These are phyloP conservation scores for Claviceps sp. DNA, from an alignment of 2,329 filamentous ascomycete species.

Conservation along the genomic window DNA sequence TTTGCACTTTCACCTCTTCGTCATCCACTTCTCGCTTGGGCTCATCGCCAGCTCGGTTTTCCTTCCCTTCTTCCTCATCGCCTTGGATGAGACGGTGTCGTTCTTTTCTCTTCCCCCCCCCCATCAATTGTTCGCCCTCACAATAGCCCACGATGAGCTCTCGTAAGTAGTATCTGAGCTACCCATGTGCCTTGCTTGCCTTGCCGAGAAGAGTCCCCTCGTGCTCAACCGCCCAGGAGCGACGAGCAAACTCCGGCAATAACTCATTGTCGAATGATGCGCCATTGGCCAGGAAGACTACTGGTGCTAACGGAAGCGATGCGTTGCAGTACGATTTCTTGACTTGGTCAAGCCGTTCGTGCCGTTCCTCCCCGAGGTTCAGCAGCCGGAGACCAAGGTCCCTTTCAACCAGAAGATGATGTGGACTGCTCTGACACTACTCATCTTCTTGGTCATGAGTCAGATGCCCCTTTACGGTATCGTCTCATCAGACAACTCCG, in stretches of 20 bases:
- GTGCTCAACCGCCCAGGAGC: background rate
- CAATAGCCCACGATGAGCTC: conserved; percentile 39
- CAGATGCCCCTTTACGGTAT: conserved; percentile 99
- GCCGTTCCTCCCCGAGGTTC: conserved; percentile 98
- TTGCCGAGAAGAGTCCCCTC: background rate
- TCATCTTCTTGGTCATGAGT: conserved; percentile 99
- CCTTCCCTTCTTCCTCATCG: conserved; percentile 18
- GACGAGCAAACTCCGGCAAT: conserved; percentile 3
- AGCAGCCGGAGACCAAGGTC: conserved; percentile 94
- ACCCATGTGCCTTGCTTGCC: background rate
- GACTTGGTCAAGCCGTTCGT: conserved; percentile 99
- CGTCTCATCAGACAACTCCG: conserved; percentile 95
- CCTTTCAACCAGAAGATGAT: conserved; percentile 98
- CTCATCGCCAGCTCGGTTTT: conserved; percentile 24
- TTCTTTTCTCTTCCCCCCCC: conserved; percentile 16
- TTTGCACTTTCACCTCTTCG: conserved; percentile 15
- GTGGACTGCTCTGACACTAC: conserved; percentile 86
- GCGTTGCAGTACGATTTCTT: conserved; percentile 77
- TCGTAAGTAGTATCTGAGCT: conserved; percentile 29
- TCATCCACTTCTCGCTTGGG: conserved; percentile 18
- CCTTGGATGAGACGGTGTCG: conserved; percentile 28
- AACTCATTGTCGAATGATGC: conserved; percentile 5
- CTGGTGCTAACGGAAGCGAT: conserved; percentile 15
- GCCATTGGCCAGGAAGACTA: conserved; percentile 15
- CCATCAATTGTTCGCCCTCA: conserved; percentile 9